Percentiles rank a stretch among this genome's conserved stretches.
Evolutionary conservation across 2,329 filamentous ascomycete species (phyloP).

Genomic region (Endocalyx cinctus): DNA sequence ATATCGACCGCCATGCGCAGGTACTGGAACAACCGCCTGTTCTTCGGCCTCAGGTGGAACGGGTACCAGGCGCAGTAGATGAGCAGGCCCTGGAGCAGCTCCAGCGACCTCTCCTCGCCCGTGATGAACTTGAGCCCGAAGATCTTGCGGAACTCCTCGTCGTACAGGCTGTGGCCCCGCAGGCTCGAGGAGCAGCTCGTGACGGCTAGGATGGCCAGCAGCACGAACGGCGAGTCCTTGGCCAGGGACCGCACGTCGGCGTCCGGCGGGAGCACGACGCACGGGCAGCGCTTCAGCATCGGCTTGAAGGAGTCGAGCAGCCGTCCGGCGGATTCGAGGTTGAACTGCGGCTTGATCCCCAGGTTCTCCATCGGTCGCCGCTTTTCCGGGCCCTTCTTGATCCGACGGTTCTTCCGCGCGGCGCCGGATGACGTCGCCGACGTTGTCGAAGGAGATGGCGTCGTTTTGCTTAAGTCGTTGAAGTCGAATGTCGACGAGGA

Average conservation of each 20-base stretch:
- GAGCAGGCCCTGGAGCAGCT: constrained; percentile 52
- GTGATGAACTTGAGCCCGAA: constrained; percentile 53
- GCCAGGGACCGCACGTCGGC: constrained; percentile 41
- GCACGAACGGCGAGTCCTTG: constrained; percentile 44
- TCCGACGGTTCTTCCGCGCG: too few species aligned
- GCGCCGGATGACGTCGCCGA: constrained; percentile 24
- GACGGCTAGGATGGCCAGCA: constrained; percentile 49
- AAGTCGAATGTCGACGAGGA: constrained; percentile 20
- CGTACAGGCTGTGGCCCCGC: constrained; percentile 49
- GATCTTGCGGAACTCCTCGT: constrained; percentile 54
- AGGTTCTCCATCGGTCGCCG: constrained; percentile 33
- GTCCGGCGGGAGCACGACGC: constrained; percentile 35
- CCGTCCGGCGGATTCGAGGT: constrained; percentile 46
- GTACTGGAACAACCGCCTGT: constrained; percentile 46
- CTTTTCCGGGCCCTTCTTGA: too few species aligned
- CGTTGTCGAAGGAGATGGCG: constrained; percentile 14
- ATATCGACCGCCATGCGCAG: constrained; percentile 48
- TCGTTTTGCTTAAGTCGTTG: constrained; percentile 20
- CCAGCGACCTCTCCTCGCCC: constrained; percentile 51
- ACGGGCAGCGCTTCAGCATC: constrained; percentile 38
- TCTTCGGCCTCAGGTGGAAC: constrained; percentile 48
- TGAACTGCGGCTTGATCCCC: constrained; percentile 48
- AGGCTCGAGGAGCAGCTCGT: constrained; percentile 43
- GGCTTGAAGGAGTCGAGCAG: constrained; percentile 39
- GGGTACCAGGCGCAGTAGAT: constrained; percentile 57